These are phyloP conservation scores for Xylaria castorea DNA, from an alignment of 495 filamentous ascomycete genomes.

Conservation along the genomic window DNA sequence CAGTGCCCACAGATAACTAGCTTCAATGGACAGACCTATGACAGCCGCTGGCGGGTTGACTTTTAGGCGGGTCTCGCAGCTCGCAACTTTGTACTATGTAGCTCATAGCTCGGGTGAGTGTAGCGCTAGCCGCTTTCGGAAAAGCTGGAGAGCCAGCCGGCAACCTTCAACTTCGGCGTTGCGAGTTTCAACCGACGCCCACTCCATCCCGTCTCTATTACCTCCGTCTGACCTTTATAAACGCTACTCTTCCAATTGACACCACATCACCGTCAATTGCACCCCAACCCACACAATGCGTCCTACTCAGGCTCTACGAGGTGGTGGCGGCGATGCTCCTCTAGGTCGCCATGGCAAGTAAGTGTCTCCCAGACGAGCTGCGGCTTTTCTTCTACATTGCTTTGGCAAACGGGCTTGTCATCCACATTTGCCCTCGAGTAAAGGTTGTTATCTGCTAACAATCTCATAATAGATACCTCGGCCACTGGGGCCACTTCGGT, in stretches of 20 bases:
- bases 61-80: conserved; percentile 14
- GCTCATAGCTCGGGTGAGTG: not conserved
- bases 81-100: too few species aligned
- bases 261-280: conserved; percentile 35
- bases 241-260: conserved; percentile 40
- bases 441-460: conserved; percentile 37
- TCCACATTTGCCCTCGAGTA: not conserved
- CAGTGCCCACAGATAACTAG: not conserved
- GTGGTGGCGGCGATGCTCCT: conserved; percentile 63
- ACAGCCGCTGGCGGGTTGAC: conserved; percentile 11
- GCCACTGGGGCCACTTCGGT: conserved; percentile 87
- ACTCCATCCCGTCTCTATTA: conserved; percentile 39
- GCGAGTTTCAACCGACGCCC: conserved; percentile 29
- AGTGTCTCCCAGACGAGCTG: conserved; percentile 51
- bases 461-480: conserved; percentile 73
- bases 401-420: not conserved
- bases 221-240: conserved; percentile 11
- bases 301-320: conserved; percentile 55
- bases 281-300: conserved; percentile 64
- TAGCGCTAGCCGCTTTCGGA: conserved; percentile 9
- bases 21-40: not conserved
- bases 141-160: conserved; percentile 4
- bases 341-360: conserved; percentile 74
- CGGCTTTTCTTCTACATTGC: conserved; percentile 31
- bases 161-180: conserved; percentile 39